phyloP scores from a whole-genome alignment of 2,329 filamentous ascomycete species.

The Pseudogymnoascus sp. region DNA sequence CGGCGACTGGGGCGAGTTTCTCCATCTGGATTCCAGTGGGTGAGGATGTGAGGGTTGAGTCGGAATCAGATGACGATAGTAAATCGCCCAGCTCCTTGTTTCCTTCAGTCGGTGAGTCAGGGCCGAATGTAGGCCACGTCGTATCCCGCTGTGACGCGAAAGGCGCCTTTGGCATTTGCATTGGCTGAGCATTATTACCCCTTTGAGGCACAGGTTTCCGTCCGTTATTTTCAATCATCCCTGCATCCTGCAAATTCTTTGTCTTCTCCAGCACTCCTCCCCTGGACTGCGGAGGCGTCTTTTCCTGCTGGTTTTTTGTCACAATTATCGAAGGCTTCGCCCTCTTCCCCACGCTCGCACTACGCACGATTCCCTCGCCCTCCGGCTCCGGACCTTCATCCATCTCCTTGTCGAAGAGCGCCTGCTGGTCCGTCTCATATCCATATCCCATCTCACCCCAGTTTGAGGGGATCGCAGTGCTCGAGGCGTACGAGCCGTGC shows the following conservation, averaged over 20 bases:
- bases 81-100: not conserved
- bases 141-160: slow-evolving; percentile 13
- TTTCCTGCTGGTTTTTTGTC: slow-evolving; percentile 27
- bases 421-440: slow-evolving; percentile 18
- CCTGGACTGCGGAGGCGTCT: not conserved
- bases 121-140: slow-evolving; percentile 11
- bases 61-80: not conserved
- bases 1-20: not conserved
- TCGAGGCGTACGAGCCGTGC: slow-evolving; percentile 61
- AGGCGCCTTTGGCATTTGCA: not conserved
- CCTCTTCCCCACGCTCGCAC: slow-evolving; percentile 53
- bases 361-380: slow-evolving; percentile 44
- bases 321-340: slow-evolving; percentile 50
- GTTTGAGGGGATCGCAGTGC: slow-evolving; percentile 60
- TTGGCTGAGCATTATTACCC: not conserved
- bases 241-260: not conserved
- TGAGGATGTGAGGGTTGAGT: not conserved
- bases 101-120: not conserved
- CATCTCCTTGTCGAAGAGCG: slow-evolving; percentile 16
- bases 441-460: slow-evolving; percentile 40
- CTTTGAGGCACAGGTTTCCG: not conserved
- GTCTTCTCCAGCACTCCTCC: not conserved
- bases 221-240: not conserved
- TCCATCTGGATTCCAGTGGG: not conserved
- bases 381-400: slow-evolving; percentile 23